These are phyloP conservation scores for Rugonectria rugulosa DNA, from an alignment of 2,329 filamentous ascomycete species.

Conservation along the genomic window DNA sequence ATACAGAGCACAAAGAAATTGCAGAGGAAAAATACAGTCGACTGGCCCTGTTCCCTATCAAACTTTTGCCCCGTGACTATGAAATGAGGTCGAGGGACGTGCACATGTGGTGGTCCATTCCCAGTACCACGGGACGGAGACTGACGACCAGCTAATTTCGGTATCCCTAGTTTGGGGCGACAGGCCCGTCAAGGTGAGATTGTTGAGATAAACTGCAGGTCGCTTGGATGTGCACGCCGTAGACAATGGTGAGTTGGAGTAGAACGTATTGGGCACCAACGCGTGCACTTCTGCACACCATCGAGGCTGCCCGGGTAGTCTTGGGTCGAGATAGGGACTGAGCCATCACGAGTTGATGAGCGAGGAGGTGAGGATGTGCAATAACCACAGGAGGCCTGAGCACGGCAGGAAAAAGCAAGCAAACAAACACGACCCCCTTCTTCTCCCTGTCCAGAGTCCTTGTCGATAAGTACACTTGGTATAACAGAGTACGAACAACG, in stretches of 20 bases:
- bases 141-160: slow-evolving; percentile 37
- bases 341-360: too few species aligned
- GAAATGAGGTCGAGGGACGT: slow-evolving; percentile 19
- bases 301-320: too few species aligned
- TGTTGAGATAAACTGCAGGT: slow-evolving; percentile 7
- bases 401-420: not conserved
- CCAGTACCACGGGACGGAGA: slow-evolving; percentile 35
- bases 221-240: not conserved
- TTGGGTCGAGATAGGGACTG: too few species aligned
- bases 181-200: slow-evolving; percentile 23
- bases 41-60: not conserved
- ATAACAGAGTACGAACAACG: not conserved
- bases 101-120: slow-evolving; percentile 33
- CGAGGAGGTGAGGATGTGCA: too few species aligned
- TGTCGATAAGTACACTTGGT: too few species aligned
- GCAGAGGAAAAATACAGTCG: too few species aligned
- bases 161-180: slow-evolving; percentile 32
- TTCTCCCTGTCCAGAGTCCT: not conserved
- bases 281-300: too few species aligned
- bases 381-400: too few species aligned
- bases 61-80: not conserved
- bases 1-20: too few species aligned
- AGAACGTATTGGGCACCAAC: too few species aligned
- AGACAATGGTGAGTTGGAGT: not conserved
- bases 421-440: slow-evolving; percentile 3